Base-by-base conservation (phyloP, 441 rosid species). In the Populus hybrid region DNA sequence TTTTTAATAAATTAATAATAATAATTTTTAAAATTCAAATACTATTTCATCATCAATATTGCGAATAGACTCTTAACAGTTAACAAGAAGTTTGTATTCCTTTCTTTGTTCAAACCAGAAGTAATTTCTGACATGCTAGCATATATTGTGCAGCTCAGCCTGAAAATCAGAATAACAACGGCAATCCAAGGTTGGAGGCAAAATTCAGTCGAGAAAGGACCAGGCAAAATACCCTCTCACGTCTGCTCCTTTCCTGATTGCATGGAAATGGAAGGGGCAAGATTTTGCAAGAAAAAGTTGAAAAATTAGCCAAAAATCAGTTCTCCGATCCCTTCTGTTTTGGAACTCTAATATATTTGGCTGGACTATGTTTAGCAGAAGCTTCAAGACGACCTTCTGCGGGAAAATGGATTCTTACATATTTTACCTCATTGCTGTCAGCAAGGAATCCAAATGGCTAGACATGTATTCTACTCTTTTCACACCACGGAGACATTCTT, bases 391-490 rank as follows among this genome's bases (percentile, higher is more conserved):
- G 42, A 38, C 42, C 42, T 38, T 38, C 42, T 9, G 42, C 42
- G 12, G 42, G 68, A 59, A 59, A 59, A 59, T 64, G 29, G 68
- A 24, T 38, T 38, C 68, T 9, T 21, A 64, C 28, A 24, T 28
- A 42, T 24, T 20, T 36, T 80, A 92, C 97, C 93, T 88, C 82
- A 91, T 77, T 75, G 94, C 93, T 64, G 59, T 77, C 68, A 31
- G 11, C 45, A 91, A 79, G 14, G 89, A 77, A 68, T 86, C 88
- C 66, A 89, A 84, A 78, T 89, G 74, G 73, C 83, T 74, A 24
- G 74, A 82, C 81, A 94, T 79, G 86, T 88, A 88, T 61, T 86
- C 80, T 50, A 87, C 84, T 74, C 97, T 84, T 79, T 85, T 77
- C 36, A 68, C 80, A 80, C 92, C 97, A 67, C 87, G 31, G 5